phyloP scores from a whole-genome alignment of 805 yeast species.

The Vanderwaltozyma yarrowii region DNA sequence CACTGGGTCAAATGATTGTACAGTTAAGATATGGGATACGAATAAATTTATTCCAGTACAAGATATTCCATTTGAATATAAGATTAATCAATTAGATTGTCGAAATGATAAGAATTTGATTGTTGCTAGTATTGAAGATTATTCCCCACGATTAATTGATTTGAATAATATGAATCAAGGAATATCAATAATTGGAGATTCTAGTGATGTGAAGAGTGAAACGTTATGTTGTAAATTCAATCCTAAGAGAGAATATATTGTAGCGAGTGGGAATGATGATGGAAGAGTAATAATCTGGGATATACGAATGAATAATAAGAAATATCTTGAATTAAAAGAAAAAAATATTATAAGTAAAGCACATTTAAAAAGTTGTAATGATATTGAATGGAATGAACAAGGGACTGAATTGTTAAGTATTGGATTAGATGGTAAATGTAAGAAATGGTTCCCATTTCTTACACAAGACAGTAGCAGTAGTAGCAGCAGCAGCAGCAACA shows the following conservation, averaged over 20 bases:
- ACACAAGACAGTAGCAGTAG: too few relatives aligned
- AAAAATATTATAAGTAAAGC: slow-evolving; percentile 39
- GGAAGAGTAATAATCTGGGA: slow-evolving; percentile 86
- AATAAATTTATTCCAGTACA: slow-evolving; percentile 54
- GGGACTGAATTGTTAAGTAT: slow-evolving; percentile 57
- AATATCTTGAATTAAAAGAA: too few relatives aligned
- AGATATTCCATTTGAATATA: slow-evolving; percentile 47
- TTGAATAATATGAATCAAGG: slow-evolving; percentile 63
- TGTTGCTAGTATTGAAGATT: slow-evolving; percentile 63
- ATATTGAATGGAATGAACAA: slow-evolving; percentile 58
- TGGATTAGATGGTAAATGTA: slow-evolving; percentile 72
- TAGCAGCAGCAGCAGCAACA: background rate
- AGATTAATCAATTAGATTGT: slow-evolving; percentile 57
- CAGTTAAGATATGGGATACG: slow-evolving; percentile 76
- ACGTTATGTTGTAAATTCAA: slow-evolving; percentile 55
- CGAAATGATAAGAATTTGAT: slow-evolving; percentile 34
- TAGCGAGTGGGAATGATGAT: slow-evolving; percentile 74
- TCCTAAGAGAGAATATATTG: slow-evolving; percentile 46
- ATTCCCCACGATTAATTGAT: slow-evolving; percentile 60
- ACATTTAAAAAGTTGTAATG: slow-evolving; percentile 72
- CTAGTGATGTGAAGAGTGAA: slow-evolving; percentile 33
- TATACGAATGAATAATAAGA: slow-evolving; percentile 35
- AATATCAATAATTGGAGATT: slow-evolving; percentile 51
- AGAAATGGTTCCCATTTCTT: slow-evolving; percentile 48
- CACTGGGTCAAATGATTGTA: slow-evolving; percentile 69